Conservation (phyloP, 2,329 filamentous ascomycete genomes). For the Ophidiomyces ophidiicola region DNA sequence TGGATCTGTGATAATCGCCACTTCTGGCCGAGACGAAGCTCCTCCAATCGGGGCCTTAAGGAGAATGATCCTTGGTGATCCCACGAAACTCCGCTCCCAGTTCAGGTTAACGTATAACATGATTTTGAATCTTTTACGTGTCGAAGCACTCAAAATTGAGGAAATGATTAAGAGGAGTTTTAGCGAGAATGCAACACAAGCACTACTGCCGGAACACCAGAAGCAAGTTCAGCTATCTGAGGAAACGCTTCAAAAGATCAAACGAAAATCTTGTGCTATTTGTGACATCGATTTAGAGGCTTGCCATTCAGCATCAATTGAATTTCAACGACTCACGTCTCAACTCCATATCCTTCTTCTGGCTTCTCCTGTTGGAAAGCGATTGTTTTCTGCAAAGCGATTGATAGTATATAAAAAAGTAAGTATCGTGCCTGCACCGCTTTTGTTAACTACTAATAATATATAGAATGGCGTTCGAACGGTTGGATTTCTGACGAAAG, state of each 20-base stretch:
- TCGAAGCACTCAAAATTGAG: constrained; percentile 95
- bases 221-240: constrained; percentile 87
- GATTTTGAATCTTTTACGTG: constrained; percentile 89
- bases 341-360: constrained; percentile 68
- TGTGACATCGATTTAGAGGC: constrained; percentile 70
- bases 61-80: constrained; percentile 91
- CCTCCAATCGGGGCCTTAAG: constrained; percentile 71
- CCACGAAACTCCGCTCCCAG: constrained; percentile 87
- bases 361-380: constrained; percentile 67
- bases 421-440: constrained; percentile 13
- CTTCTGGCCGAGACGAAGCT: constrained; percentile 67
- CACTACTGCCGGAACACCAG: constrained; percentile 85
- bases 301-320: constrained; percentile 71
- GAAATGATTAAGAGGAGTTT: constrained; percentile 99
- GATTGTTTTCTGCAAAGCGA: constrained; percentile 63
- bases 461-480: constrained; percentile 64
- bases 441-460: constrained; percentile 2
- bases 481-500: constrained; percentile 64
- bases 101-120: constrained; percentile 98
- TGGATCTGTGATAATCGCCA: constrained; percentile 87
- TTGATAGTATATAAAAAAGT: constrained; percentile 68
- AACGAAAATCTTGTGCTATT: constrained; percentile 66
- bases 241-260: constrained; percentile 80
- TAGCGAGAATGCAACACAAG: constrained; percentile 94
- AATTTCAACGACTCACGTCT: constrained; percentile 64